Conservation (phyloP, 83 land plant species). For the Thuja plicata region DNA sequence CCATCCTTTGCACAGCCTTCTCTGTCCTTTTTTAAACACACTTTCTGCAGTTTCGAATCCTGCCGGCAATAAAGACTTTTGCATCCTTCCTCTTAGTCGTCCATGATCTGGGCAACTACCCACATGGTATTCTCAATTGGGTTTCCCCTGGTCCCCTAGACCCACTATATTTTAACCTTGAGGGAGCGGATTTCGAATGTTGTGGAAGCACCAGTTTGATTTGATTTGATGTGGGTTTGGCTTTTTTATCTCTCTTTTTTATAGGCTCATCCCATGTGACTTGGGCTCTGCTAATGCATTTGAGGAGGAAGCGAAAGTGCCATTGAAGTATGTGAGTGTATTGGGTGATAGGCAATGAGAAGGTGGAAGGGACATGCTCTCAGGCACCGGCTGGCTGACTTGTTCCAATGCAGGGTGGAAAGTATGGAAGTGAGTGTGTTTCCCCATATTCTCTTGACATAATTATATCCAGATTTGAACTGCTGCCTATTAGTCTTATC, state of each 20-base stretch:
- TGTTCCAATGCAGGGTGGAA: slow-evolving; percentile 18
- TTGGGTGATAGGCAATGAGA: slow-evolving; percentile 11
- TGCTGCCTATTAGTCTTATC: background rate
- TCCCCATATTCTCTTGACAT: background rate
- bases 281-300: slow-evolving; percentile 14
- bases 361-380: slow-evolving; percentile 9
- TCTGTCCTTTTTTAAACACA: slow-evolving; percentile 10
- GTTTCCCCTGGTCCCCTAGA: slow-evolving; percentile 1
- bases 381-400: slow-evolving; percentile 8
- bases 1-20: slow-evolving; percentile 10
- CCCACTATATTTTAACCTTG: slow-evolving; percentile 6
- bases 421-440: slow-evolving; percentile 17
- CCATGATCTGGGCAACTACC: slow-evolving; percentile 17
- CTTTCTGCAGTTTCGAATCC: slow-evolving; percentile 15
- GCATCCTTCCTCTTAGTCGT: background rate
- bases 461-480: background rate
- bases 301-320: background rate
- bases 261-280: background rate
- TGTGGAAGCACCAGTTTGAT: slow-evolving; percentile 14
- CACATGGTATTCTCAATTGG: slow-evolving; percentile 14
- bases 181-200: slow-evolving; percentile 6
- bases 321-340: background rate
- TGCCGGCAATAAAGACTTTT: slow-evolving; percentile 13
- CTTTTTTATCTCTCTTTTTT: background rate
- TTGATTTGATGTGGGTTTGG: slow-evolving; percentile 18